Conservation (phyloP, 2,329 filamentous ascomycete species). For the Ustulina deusta region DNA sequence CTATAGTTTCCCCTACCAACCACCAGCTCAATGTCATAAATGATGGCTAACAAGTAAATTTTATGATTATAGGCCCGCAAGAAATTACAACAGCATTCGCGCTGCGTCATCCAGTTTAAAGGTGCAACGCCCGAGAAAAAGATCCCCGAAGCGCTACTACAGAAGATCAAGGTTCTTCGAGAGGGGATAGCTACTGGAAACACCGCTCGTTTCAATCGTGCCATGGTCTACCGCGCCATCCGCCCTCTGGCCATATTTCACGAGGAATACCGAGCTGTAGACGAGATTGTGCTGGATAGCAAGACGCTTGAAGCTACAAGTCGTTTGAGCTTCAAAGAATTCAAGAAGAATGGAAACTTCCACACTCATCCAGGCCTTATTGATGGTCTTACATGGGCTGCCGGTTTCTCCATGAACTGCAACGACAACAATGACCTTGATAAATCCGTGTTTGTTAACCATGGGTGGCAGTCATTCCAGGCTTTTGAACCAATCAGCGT, state of each 20-base stretch:
- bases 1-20: no score
- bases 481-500: constrained; percentile 39
- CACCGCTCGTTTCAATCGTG: constrained; percentile 58
- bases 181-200: constrained; percentile 35
- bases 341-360: constrained; percentile 41
- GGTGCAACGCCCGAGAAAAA: no score
- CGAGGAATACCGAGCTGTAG: constrained; percentile 46
- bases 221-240: constrained; percentile 51
- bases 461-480: constrained; percentile 45
- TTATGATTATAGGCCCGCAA: no score
- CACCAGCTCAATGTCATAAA: no score
- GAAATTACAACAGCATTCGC: no score
- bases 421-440: constrained; percentile 44
- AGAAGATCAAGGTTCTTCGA: background rate
- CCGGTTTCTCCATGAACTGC: constrained; percentile 46
- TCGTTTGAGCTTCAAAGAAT: constrained; percentile 32
- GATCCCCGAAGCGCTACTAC: no score
- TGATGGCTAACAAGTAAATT: no score
- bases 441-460: constrained; percentile 45
- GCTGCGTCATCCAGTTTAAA: no score
- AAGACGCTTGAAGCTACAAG: constrained; percentile 42
- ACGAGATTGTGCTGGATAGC: constrained; percentile 51
- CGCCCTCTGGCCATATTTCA: constrained; percentile 48
- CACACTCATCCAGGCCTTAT: constrained; percentile 40
- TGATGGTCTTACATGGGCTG: constrained; percentile 40